Evolutionary conservation across 768 basidiomycete species (phyloP), one percentile per base, ranked within the genome.

Genomic region (Gyrodon lividus): DNA sequence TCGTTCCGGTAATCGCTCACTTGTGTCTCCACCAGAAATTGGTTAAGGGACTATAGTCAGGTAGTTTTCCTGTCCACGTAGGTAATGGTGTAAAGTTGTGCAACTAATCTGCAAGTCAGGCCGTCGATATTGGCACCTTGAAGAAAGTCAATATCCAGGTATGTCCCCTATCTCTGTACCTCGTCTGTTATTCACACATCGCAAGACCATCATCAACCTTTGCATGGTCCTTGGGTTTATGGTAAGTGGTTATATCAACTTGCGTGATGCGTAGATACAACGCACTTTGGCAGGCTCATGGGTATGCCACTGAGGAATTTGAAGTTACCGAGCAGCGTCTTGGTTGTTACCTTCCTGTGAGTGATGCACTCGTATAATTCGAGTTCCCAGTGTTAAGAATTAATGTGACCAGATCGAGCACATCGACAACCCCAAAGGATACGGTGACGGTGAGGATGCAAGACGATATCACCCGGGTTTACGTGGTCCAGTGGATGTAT

Each of bases 361-460:
- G 75, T 77, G 26, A 43, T 35, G 12, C 17, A 22, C 9, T 19
- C 10, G 24, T 43, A 9, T 22, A 16, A 19, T n/a, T 26, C 0
- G 2, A 16, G 16, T 20, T 16, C 42, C 19, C 28, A 33, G 31
- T 13, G 3, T 12, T 31, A 5, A 31, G 12, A 14, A 14, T 31
- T 12, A 12, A 12, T 41, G 16, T 34, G 41, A n/a, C 42, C 31
- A 88, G 84, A 80, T 78, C 0, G 89, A 93, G 66, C 92, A 96
- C 65, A 93, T 94, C 61, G 92, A 96, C 64, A 96, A 96, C 61
- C 92, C 92, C 2, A 91, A 89, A 67, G 92, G 91, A 12, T 95
- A 93, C 59, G 90, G 87, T 1, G 84, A 83, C 16, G 87, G 86
- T 23, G 84, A 90, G 67, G 92, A 98, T 67, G 81, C 94, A 1